Evolutionary conservation across 164 flowering plant species (phyloP).

Genomic region (Vitis vinifera): ASM3070453v1 NC_081805.1:21512501-21513000

Average conservation of each 20-base stretch:
- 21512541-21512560: conserved; percentile 74
- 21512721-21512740: conserved; percentile 73
- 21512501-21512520: conserved; percentile 46
- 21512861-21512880: conserved; percentile 76
- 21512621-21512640: conserved; percentile 82
- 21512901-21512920: conserved; percentile 67
- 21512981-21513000: conserved; percentile 70
- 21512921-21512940: conserved; percentile 73
- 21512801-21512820: conserved; percentile 67
- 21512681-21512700: conserved; percentile 59
- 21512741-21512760: conserved; percentile 72
- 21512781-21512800: conserved; percentile 56
- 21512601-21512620: conserved; percentile 73
- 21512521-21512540: conserved; percentile 65
- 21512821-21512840: conserved; percentile 80
- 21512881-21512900: conserved; percentile 75
- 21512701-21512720: conserved; percentile 74
- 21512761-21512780: conserved; percentile 69
- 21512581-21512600: conserved; percentile 75
- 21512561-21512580: conserved; percentile 64
- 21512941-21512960: conserved; percentile 77
- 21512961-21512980: conserved; percentile 67
- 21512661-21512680: conserved; percentile 75
- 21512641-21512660: conserved; percentile 79
- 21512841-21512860: conserved; percentile 80